Base-by-base conservation (phyloP, 306 rosid genomes). In the Amphicarpaea edgeworthii region DNA sequence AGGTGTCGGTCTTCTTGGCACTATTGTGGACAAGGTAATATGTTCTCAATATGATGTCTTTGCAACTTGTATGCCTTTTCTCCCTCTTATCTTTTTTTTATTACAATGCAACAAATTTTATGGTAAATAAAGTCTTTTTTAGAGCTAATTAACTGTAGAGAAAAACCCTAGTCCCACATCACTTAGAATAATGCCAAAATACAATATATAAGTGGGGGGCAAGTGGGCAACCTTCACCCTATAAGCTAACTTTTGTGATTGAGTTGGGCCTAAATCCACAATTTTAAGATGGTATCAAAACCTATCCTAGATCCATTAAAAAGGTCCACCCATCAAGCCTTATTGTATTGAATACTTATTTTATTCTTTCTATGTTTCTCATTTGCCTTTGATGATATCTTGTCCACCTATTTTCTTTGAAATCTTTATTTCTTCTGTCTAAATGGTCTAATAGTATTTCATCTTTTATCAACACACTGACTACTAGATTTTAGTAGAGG, bases 1-100 rank as follows among this genome's bases (percentile, higher is more conserved):
- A 84, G 98, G 98, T 7, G 96, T 95, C 47, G 71, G 88, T 66
- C 97, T 95, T 80, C 90, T 95, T 69, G 87, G 96, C 69, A 83
- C 89, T 51, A 89, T 95, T 70, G 86, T 91, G 65, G 98, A 95
- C 76, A 92, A 95, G 96, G 98, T 92, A 88, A 76, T 54, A 24
- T 79, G 49, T 71, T 80, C 16, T 62, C 19, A 63, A 68, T 46
- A 65, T 53, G 42, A 24, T 75, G 46, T 30, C 37, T 75, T 74
- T 32, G 57, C 37, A 30, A 30, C 37, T 30, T 30, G 7, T 3
- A 30, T 30, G 72, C 45, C 47, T 30, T 70, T 41, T 40, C 60
- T 73, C 71, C 15, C 55, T 62, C 9, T 34, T 37, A 9, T 40
- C 43, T 14, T 37, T 72, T 72, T 50, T 32, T 40, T 1, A 26